phyloP scores from a whole-genome alignment of 768 basidiomycete genomes.

The Holtermannia corniformis region DNA sequence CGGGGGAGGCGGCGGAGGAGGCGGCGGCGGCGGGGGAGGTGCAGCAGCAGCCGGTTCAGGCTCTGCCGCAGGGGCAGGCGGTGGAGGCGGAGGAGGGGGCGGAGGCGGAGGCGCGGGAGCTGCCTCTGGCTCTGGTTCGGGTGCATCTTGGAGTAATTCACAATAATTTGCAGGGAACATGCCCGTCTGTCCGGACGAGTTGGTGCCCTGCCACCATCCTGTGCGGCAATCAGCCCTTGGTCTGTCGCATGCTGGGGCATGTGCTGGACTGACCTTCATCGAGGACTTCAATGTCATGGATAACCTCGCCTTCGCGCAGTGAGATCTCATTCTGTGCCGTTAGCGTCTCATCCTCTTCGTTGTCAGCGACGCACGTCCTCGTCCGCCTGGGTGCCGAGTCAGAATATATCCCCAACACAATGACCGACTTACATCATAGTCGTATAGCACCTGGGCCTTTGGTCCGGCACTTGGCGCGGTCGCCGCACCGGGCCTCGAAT shows the following conservation, averaged over 20 bases:
- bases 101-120: constrained; percentile 44
- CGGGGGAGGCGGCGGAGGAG: constrained; percentile 47
- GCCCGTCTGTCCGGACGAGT: constrained; percentile 61
- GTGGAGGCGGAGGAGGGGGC: constrained; percentile 46
- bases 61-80: constrained; percentile 23
- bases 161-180: constrained; percentile 93
- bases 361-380: constrained; percentile 16
- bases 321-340: constrained; percentile 72
- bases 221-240: constrained; percentile 4
- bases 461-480: constrained; percentile 45
- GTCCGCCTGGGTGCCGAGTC: constrained; percentile 8
- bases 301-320: constrained; percentile 67
- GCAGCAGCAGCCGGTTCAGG: constrained; percentile 28
- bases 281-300: constrained; percentile 71
- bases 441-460: constrained; percentile 68
- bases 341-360: constrained; percentile 1
- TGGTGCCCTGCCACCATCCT: constrained; percentile 82
- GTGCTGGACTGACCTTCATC: constrained; percentile 51
- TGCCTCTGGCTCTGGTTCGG: constrained; percentile 13
- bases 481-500: constrained; percentile 32
- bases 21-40: constrained; percentile 47
- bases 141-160: constrained; percentile 54
- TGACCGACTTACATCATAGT: constrained; percentile 54
- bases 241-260: not conserved
- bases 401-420: constrained; percentile 1